Percentiles rank a stretch among this genome's conserved stretches.
phyloP scores from a whole-genome alignment of 768 basidiomycete genomes.

The Termitomyces sp. region DNA sequence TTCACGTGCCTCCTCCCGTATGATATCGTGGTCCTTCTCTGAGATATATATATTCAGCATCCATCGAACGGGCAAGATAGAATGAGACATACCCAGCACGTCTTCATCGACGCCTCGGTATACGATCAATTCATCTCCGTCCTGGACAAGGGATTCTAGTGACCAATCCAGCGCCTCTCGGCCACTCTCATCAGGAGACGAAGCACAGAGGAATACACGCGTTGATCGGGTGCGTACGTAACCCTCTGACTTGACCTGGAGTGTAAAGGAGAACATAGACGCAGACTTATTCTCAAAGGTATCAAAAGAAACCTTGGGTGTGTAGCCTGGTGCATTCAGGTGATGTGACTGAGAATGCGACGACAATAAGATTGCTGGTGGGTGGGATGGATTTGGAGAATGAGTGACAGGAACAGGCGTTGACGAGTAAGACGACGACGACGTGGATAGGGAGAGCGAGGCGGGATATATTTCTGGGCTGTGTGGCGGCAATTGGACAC shows the following conservation, averaged over 20 bases:
- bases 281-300: conserved; percentile 80
- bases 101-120: conserved; percentile 88
- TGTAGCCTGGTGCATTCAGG: conserved; percentile 30
- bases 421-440: conserved; percentile 4
- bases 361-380: conserved; percentile 7
- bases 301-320: conserved; percentile 79
- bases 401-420: background rate
- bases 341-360: conserved; percentile 9
- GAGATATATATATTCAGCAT: background rate
- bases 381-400: background rate
- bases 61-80: background rate
- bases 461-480: conserved; percentile 15
- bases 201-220: conserved; percentile 85
- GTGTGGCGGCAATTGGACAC: conserved; percentile 15
- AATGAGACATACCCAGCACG: conserved; percentile 53
- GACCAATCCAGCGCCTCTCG: conserved; percentile 88
- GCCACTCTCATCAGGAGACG: conserved; percentile 85
- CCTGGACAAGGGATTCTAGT: conserved; percentile 77
- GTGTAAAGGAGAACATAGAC: conserved; percentile 83
- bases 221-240: conserved; percentile 73
- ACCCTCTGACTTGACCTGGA: conserved; percentile 78
- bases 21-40: conserved; percentile 73
- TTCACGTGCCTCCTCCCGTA: conserved; percentile 82
- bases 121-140: conserved; percentile 90
- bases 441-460: conserved; percentile 10